Percentiles rank a stretch among this genome's conserved stretches.
Evolutionary conservation across 305 asterid species (phyloP).

Genomic region (Withania somnifera): DNA sequence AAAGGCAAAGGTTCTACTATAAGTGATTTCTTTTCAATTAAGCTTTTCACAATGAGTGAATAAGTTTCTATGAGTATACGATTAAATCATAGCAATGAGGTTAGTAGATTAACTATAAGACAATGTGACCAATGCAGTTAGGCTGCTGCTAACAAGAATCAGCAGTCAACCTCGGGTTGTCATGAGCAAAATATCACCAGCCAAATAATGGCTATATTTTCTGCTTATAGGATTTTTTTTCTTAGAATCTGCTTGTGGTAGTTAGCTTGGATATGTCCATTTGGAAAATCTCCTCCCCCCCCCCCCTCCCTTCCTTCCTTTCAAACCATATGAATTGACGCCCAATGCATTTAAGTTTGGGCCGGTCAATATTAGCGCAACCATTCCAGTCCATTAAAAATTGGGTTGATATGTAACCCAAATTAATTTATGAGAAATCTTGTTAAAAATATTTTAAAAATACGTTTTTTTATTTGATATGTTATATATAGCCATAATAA

Average conservation of each 20-base stretch:
- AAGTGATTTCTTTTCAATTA: background rate
- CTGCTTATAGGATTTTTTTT: background rate
- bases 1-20: background rate
- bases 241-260: background rate
- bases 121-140: constrained; percentile 52
- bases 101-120: constrained; percentile 22
- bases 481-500: no score
- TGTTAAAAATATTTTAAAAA: no score
- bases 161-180: no score
- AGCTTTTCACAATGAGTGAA: background rate
- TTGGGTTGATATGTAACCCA: no score
- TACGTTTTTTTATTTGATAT: no score
- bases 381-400: no score
- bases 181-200: background rate
- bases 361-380: no score
- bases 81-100: no score
- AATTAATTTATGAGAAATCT: no score
- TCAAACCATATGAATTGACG: background rate
- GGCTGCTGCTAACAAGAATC: no score
- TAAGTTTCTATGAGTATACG: no score
- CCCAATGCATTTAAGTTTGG: no score
- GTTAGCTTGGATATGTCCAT: background rate
- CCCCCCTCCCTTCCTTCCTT: background rate
- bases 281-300: background rate
- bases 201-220: background rate